Base-by-base conservation (phyloP, 129 eudicot species). In the Lactuca saligna region DNA sequence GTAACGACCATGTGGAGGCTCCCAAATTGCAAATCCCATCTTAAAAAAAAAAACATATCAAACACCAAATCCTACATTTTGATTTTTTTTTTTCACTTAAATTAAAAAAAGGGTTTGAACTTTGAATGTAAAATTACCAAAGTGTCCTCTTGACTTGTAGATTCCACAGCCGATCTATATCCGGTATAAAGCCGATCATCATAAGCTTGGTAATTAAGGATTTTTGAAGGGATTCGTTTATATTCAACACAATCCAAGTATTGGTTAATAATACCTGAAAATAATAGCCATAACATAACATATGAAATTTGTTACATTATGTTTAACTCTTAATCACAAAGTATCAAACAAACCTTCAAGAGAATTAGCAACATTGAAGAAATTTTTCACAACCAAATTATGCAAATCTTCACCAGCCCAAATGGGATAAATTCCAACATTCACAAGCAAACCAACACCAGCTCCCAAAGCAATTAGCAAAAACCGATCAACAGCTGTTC, bases 361-460 rank as follows among this genome's bases (percentile, higher is more conserved):
- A 55, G 96, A 88, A 65, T 67, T 59, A 42, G 98, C 98, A 71
- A 92, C 91, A 29, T 80, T 85, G 74, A 35, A 55, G 80, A 92
- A 92, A 69, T 92, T 92, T 64, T 82, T 88, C 50, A 81, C 94
- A 31, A 92, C 89, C 84, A 88, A 68, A 72, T 82, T 79, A 63
- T 92, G 95, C 77, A 92, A 81, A 86, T 92, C 98, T 69, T 88
- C 98, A 9, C 98, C 98, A 5, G 96, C 87, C 98, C 98, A 92
- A 7, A 86, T 92, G 38, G 98, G 98, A 78, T 74, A 92, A 39
- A 92, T 75, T 49, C 79, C 79, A 0, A 82, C 83, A 73, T 88
- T 92, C 9, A 92, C 77, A 20, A 70, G 71, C 63, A 92, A 63
- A 64, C 89, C 72, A 67, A 88, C 90, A 56, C 74, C 80, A 32